Evolutionary conservation across 805 yeast species (phyloP).

Genomic region (Saturnispora halmiae): DNA sequence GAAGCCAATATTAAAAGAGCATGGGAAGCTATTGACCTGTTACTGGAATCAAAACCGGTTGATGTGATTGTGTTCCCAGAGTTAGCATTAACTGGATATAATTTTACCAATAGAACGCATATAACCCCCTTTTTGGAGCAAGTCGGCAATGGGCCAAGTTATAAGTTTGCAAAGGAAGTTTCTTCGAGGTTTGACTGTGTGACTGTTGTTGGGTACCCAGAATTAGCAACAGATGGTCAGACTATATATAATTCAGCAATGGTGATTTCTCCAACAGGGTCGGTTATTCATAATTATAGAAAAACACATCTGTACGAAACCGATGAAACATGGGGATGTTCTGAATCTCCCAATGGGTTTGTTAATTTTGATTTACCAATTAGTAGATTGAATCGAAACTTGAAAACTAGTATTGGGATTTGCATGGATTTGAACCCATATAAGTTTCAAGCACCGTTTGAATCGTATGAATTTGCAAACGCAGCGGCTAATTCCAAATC

Average conservation of each 20-base stretch:
- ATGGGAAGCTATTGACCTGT: slow-evolving; percentile 30
- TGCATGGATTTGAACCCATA: slow-evolving; percentile 94
- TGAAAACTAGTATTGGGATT: slow-evolving; percentile 61
- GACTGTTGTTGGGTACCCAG: slow-evolving; percentile 81
- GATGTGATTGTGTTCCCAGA: slow-evolving; percentile 80
- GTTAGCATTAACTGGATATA: slow-evolving; percentile 77
- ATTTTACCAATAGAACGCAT: slow-evolving; percentile 39
- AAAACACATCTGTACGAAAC: slow-evolving; percentile 71
- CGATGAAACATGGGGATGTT: slow-evolving; percentile 74
- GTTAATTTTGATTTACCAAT: slow-evolving; percentile 37
- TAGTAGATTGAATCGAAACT: slow-evolving; percentile 15
- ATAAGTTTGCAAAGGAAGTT: slow-evolving; percentile 46
- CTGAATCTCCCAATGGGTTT: slow-evolving; percentile 58
- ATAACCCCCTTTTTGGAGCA: slow-evolving; percentile 53
- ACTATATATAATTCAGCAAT: slow-evolving; percentile 64
- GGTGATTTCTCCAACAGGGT: slow-evolving; percentile 52
- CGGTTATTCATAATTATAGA: slow-evolving; percentile 54
- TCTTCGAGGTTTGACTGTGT: slow-evolving; percentile 47
- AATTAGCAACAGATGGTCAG: slow-evolving; percentile 29
- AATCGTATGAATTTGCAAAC: slow-evolving; percentile 59
- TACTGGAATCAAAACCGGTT: slow-evolving; percentile 26
- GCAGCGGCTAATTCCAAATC: slow-evolving; percentile 40
- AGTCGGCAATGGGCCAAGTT: slow-evolving; percentile 31
- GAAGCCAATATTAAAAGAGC: slow-evolving; percentile 46
- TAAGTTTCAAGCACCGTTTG: slow-evolving; percentile 72